Conservation (phyloP, 164 flowering plant species). For the Taxillus chinensis region DNA sequence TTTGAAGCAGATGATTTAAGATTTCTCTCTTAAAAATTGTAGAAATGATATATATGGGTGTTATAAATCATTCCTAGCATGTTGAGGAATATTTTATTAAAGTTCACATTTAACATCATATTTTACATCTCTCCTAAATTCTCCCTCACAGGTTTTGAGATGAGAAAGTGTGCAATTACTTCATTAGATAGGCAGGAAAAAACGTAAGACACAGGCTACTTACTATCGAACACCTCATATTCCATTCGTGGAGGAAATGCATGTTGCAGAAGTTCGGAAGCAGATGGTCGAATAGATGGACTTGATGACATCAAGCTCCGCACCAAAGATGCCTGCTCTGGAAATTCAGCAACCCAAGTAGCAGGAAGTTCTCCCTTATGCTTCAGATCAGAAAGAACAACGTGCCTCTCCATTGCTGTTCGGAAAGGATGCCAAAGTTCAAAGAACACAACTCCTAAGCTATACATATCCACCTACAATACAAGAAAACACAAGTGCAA, state of each 20-base stretch:
- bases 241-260: constrained; percentile 90
- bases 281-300: constrained; percentile 94
- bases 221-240: constrained; percentile 73
- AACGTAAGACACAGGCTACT: constrained; percentile 9
- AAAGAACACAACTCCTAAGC: constrained; percentile 88
- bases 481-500: constrained; percentile 2
- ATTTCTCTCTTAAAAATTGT: no score
- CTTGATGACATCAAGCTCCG: constrained; percentile 68
- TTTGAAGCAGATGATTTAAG: no score
- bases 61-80: no score
- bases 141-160: no score
- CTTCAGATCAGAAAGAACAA: constrained; percentile 71
- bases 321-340: constrained; percentile 72
- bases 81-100: no score
- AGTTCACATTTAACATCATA: no score
- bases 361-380: constrained; percentile 70
- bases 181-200: no score
- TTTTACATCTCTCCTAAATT: no score
- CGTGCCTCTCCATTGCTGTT: constrained; percentile 85
- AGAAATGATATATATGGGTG: no score
- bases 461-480: constrained; percentile 93
- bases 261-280: constrained; percentile 63
- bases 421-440: constrained; percentile 95
- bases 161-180: no score
- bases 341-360: constrained; percentile 70